Evolutionary conservation across 441 rosid species (phyloP).

Genomic region (Arabidopsis hybrid): DNA sequence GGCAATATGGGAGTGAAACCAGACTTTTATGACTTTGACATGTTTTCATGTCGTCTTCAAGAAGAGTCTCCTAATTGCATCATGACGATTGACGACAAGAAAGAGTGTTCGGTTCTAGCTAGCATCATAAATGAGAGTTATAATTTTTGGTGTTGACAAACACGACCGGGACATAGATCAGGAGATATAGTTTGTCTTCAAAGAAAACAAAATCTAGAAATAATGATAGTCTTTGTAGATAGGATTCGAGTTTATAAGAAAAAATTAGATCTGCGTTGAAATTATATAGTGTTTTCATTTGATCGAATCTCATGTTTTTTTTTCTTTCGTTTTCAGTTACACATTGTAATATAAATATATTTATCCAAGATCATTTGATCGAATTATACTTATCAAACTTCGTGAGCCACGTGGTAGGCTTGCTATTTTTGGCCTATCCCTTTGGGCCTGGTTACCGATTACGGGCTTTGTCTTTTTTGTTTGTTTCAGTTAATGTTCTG

Average conservation of each 20-base stretch:
- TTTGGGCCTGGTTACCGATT: too few relatives aligned
- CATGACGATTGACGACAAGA: neutral
- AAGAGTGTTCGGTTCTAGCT: neutral
- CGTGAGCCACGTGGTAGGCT: too few relatives aligned
- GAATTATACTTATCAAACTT: too few relatives aligned
- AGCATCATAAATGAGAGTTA: neutral
- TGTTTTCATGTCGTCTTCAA: neutral
- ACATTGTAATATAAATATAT: neutral
- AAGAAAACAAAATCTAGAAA: neutral
- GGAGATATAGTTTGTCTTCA: neutral
- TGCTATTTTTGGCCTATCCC: too few relatives aligned
- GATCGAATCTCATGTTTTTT: neutral
- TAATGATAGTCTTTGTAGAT: neutral
- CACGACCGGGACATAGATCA: neutral
- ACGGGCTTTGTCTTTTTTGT: too few relatives aligned
- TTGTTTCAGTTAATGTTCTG: too few relatives aligned
- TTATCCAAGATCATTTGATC: neutral
- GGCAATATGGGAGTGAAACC: neutral
- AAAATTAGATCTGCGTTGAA: neutral
- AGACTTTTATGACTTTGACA: neutral
- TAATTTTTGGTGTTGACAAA: neutral
- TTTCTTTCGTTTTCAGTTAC: too few relatives aligned
- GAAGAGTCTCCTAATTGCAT: slow-evolving; percentile 1
- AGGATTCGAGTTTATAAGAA: neutral
- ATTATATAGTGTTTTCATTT: neutral